Evolutionary conservation across 2,329 filamentous ascomycete genomes (phyloP), one percentile per base, ranked within the genome.

Genomic region (Fusarium annulatum): DNA sequence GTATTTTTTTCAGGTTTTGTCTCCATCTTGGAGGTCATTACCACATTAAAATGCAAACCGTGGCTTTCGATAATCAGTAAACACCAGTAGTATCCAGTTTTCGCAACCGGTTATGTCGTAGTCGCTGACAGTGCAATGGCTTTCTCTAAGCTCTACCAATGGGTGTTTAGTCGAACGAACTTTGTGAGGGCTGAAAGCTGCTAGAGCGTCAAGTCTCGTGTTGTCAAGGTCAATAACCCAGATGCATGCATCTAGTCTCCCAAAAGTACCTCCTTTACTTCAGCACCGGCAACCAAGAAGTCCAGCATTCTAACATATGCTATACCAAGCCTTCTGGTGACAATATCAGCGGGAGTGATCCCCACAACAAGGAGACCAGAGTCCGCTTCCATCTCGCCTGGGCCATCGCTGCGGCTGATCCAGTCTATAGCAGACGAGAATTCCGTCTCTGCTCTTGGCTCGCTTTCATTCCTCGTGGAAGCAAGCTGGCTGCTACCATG

Each of bases 271-370:
- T 48, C 28, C 28, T n/a, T 48, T 3, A n/a, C 45, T 11, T 30
- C 19, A n/a, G 45, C 45, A 48, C 28, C 26, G 3, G 28, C 45
- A 16, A 30, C 45, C 4, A 48, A 16, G 14, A 48, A 48, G 28
- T 30, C 26, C 14, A 48, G 30, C 45, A 48, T 30, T 30, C 45
- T 30, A 30, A 5, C 6, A 16, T 48, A 30, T 48, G 45, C 26
- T n/a, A 30, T 48, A 7, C 28, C 45, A 3, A 48, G 45, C 14
- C 45, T 48, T 48, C 26, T 48, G 9, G 45, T 48, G 1, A 16
- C 19, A 30, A 3, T 48, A 6, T 16, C 19, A 30, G 45, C 1
- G 0, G 28, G 19, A 2, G 26, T n/a, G 14, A 48, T 6, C 18
- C 4, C 28, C 14, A 30, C 12, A 11, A 48, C 14, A 4, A 48